Evolutionary conservation across 495 filamentous ascomycete species (phyloP).

Genomic region (Penicillium roqueforti): DNA sequence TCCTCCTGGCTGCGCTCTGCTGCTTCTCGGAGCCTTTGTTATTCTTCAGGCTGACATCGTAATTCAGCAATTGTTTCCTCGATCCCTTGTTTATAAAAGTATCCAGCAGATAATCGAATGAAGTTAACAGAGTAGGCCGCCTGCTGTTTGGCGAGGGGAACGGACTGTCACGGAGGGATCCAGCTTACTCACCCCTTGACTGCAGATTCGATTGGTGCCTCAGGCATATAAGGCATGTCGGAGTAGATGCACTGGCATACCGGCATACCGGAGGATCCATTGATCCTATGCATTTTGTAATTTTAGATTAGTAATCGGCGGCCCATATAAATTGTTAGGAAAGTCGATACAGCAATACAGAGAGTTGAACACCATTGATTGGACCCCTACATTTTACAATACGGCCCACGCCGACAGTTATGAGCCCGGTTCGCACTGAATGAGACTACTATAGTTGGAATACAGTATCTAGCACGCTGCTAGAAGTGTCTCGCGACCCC

Average conservation of each 20-base stretch:
- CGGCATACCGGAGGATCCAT: too few relatives aligned
- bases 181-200: slow-evolving; percentile 7
- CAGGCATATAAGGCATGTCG: not conserved
- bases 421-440: too few relatives aligned
- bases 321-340: not conserved
- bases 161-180: not conserved
- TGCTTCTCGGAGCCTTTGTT: slow-evolving; percentile 11
- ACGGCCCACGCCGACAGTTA: too few relatives aligned
- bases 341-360: not conserved
- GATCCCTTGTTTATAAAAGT: slow-evolving; percentile 14
- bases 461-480: too few relatives aligned
- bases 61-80: slow-evolving; percentile 25
- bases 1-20: slow-evolving; percentile 10
- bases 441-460: too few relatives aligned
- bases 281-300: too few relatives aligned
- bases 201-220: slow-evolving; percentile 8
- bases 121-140: slow-evolving; percentile 5
- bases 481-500: too few relatives aligned
- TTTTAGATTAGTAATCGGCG: too few relatives aligned
- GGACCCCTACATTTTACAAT: too few relatives aligned
- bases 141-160: not conserved
- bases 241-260: too few relatives aligned
- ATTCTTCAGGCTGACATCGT: slow-evolving; percentile 19
- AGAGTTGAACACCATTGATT: not conserved
- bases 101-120: slow-evolving; percentile 14